Percentiles rank a stretch among this genome's conserved stretches.
Evolutionary conservation across 2,329 filamentous ascomycete genomes (phyloP).

Genomic region (Ophiostoma angusticollis): DNA sequence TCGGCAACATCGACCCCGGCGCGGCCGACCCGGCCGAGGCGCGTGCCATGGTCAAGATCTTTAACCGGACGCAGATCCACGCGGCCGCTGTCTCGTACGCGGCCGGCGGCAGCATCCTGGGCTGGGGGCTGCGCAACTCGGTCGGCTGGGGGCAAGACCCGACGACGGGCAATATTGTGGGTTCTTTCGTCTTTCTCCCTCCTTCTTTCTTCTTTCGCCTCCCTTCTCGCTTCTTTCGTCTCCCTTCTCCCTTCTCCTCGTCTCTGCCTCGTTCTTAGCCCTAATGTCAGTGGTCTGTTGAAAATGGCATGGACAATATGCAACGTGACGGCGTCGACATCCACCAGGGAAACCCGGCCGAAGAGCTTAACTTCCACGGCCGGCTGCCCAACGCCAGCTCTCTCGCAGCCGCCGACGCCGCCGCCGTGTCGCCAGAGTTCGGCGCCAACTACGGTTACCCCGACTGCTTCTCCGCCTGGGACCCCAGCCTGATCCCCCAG

Average conservation of each 20-base stretch:
- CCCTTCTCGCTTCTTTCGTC: too few species aligned
- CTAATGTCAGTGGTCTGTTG: too few species aligned
- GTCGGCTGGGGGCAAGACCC: slow-evolving; percentile 47
- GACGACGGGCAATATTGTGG: too few species aligned
- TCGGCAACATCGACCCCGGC: slow-evolving; percentile 45
- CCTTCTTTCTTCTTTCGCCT: too few species aligned
- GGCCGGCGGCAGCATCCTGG: slow-evolving; percentile 32
- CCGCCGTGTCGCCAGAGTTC: slow-evolving; percentile 14
- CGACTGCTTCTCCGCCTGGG: slow-evolving; percentile 54
- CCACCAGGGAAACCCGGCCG: slow-evolving; percentile 54
- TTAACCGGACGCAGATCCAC: slow-evolving; percentile 55
- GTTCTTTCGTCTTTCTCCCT: too few species aligned
- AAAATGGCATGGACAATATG: slow-evolving; percentile 28
- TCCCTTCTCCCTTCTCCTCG: too few species aligned
- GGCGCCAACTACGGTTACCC: slow-evolving; percentile 58
- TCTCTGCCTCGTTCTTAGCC: too few species aligned
- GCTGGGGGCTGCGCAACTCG: slow-evolving; percentile 58
- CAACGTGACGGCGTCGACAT: slow-evolving; percentile 40
- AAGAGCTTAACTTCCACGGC: slow-evolving; percentile 60
- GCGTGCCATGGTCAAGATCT: too few species aligned
- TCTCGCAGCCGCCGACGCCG: background rate
- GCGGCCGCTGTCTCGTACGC: slow-evolving; percentile 41
- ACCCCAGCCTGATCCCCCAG: slow-evolving; percentile 32
- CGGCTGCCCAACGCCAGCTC: slow-evolving; percentile 32
- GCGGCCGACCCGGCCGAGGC: slow-evolving; percentile 35